A percentile compares a stretch with the other conserved stretches of the same genome.
phyloP scores from a whole-genome alignment of 2,329 filamentous ascomycete species.

The Alternaria longipes region DNA sequence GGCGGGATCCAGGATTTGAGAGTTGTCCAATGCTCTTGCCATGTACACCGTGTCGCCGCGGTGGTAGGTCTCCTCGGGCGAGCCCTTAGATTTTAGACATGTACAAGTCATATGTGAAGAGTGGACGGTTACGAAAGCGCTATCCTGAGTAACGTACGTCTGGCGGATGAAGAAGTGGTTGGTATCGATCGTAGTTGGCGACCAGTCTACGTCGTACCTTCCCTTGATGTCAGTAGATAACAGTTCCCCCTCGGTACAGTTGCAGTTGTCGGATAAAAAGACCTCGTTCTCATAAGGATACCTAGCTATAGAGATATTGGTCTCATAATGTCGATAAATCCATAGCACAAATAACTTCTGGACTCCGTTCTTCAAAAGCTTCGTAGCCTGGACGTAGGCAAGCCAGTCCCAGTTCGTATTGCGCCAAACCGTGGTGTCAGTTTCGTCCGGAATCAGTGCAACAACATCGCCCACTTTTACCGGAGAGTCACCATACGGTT shows the following conservation, averaged over 20 bases:
- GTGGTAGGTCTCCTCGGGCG: constrained; percentile 46
- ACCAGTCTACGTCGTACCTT: constrained; percentile 66
- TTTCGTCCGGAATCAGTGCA: constrained; percentile 56
- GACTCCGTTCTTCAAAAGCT: constrained; percentile 41
- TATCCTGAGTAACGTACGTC: constrained; percentile 68
- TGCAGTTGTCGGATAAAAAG: constrained; percentile 80
- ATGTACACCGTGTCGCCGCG: constrained; percentile 70
- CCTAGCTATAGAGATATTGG: constrained; percentile 70
- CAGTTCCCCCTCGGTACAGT: constrained; percentile 66
- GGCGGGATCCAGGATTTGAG: constrained; percentile 65
- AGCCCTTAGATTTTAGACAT: constrained; percentile 43
- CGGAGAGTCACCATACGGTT: constrained; percentile 9
- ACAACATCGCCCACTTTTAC: constrained; percentile 62
- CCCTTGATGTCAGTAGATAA: constrained; percentile 64
- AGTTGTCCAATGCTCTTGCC: constrained; percentile 33
- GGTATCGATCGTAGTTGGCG: constrained; percentile 60
- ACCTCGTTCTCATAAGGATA: constrained; percentile 79
- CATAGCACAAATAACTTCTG: constrained; percentile 71
- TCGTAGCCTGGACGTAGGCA: constrained; percentile 69
- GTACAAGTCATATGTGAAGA: constrained; percentile 64
- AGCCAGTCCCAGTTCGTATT: constrained; percentile 69
- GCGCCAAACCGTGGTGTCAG: constrained; percentile 64
- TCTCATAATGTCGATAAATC: constrained; percentile 77
- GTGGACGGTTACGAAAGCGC: constrained; percentile 69
- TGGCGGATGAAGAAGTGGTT: constrained; percentile 72